Evolutionary conservation across 768 basidiomycete species (phyloP).

Genomic region (Dioszegia hungarica): DNA sequence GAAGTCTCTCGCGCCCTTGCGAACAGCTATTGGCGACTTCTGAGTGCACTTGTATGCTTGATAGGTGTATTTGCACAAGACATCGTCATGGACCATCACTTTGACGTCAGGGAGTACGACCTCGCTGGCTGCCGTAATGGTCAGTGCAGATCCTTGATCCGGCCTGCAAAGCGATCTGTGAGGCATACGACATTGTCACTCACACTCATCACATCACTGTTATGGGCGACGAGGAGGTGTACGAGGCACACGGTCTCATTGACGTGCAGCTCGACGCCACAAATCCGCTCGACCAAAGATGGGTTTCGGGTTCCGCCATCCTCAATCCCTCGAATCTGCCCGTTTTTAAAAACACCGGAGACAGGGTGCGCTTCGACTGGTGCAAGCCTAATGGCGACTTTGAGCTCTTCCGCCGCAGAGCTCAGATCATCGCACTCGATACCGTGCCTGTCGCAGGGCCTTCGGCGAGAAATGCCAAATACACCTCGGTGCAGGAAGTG

Average conservation of each 20-base stretch:
- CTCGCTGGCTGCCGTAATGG: too few relatives aligned
- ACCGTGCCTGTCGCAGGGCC: background rate
- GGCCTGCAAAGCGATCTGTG: too few relatives aligned
- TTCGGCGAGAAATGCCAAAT: background rate
- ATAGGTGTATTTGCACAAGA: too few relatives aligned
- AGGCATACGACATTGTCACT: too few relatives aligned
- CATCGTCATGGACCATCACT: too few relatives aligned
- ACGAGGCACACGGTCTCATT: background rate
- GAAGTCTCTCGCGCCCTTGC: too few relatives aligned
- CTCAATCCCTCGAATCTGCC: background rate
- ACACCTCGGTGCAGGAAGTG: background rate
- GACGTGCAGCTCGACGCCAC: background rate
- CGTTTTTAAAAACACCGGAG: background rate
- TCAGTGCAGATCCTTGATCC: too few relatives aligned
- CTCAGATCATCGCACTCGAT: conserved; percentile 14
- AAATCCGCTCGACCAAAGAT: background rate
- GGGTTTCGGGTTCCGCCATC: background rate
- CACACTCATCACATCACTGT: too few relatives aligned
- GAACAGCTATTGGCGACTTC: too few relatives aligned
- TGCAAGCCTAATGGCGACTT: background rate
- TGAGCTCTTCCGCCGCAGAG: conserved; percentile 12
- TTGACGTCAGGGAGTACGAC: too few relatives aligned
- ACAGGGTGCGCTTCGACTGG: conserved; percentile 1
- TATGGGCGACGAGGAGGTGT: background rate
- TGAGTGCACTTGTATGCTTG: too few relatives aligned